Conservation (phyloP, 2,329 filamentous ascomycete genomes). For the Aspergillus neotritici region DNA sequence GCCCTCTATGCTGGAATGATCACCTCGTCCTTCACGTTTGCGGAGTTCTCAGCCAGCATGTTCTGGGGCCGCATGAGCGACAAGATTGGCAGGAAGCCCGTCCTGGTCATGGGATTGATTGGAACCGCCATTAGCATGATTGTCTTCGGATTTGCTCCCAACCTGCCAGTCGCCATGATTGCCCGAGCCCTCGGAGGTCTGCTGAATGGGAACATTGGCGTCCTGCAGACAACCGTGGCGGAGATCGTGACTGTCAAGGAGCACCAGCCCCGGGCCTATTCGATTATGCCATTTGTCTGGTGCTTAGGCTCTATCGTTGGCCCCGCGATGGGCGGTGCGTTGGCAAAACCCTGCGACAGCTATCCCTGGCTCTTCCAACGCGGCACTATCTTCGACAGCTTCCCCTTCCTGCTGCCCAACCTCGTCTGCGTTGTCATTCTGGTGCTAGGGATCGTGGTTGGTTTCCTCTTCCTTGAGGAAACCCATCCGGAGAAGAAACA, state of each 20-base stretch:
- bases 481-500: constrained; percentile 80
- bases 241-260: constrained; percentile 90
- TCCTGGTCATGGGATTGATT: constrained; percentile 79
- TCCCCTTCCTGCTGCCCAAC: constrained; percentile 87
- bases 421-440: constrained; percentile 81
- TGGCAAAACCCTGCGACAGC: constrained; percentile 78
- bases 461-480: constrained; percentile 85
- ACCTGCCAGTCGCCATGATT: constrained; percentile 72
- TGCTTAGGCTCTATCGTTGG: constrained; percentile 94
- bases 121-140: constrained; percentile 92
- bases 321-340: constrained; percentile 80
- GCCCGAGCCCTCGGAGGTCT: constrained; percentile 85
- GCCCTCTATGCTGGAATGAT: constrained; percentile 93
- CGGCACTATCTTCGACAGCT: constrained; percentile 75
- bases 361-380: constrained; percentile 68
- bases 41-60: constrained; percentile 87
- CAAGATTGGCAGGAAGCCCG: constrained; percentile 83
- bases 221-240: constrained; percentile 89
- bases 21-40: constrained; percentile 91
- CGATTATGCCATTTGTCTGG: constrained; percentile 98
- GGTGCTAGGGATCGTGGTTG: constrained; percentile 67
- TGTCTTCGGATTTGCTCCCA: constrained; percentile 84
- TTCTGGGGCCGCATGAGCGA: constrained; percentile 93
- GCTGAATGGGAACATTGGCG: constrained; percentile 93
- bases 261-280: constrained; percentile 90